Evolutionary conservation across 495 filamentous ascomycete species (phyloP), one percentile per base, ranked within the genome.

Genomic region (Neurospora sp.): DNA sequence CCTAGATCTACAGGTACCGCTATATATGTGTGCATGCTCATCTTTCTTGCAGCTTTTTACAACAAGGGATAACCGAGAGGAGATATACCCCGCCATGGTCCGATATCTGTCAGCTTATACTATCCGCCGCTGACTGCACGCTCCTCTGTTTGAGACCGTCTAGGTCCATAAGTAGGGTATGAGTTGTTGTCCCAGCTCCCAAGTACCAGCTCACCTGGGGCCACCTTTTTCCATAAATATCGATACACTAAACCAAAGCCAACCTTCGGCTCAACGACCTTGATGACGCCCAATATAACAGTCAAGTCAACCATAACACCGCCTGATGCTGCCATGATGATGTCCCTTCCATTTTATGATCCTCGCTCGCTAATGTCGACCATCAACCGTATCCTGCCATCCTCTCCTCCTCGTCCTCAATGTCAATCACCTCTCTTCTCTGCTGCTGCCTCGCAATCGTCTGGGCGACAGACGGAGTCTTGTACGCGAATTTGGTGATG

Each of bases 381-480:
- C 20, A 44, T 78, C 72, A 84, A 42, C 75, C 82, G 70, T 81
- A 84, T 18, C 79, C 78, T 70, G 78, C 76, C 76, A 83, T 77
- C 14, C 75, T 77, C 74, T 81, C 83, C 46, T 83, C 82, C 53
- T 84, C 81, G 2, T 84, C 83, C 1, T 83, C 81, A 27, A 78
- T 22, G 46, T 78, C 75, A 42, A 20, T 31, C 41, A 42, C 10
- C 37, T n/a, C 31, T 40, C 31, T 22, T 40, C 37, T 39, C 61
- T 35, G 46, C n/a, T 38, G 71, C 8, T 14, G 35, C 35, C 48
- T 37, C 5, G 71, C 69, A 35, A 71, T 69, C 9, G 35, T 12
- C 20, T 14, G 61, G 1, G 41, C 66, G 44, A 38, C 14, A 4
- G 72, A 22, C 22, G 69, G 31, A 41, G 61, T 59, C 40, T 78